These are phyloP conservation scores for Cyberlindnera japonica DNA, from an alignment of 805 yeast genomes.

Conservation along the genomic window DNA sequence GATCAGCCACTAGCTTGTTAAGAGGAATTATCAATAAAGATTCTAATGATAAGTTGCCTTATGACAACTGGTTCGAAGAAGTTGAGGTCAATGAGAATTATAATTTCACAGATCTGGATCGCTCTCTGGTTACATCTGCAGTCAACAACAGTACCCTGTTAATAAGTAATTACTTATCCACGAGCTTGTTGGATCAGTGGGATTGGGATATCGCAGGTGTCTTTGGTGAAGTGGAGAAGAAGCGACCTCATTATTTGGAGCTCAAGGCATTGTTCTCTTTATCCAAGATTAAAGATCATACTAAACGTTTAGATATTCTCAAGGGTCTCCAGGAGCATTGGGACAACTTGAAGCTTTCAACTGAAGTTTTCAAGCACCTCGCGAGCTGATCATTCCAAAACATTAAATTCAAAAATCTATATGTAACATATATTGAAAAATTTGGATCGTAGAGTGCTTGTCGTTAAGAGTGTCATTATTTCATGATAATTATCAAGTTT, in stretches of 20 bases:
- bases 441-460: too few species aligned
- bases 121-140: conserved; percentile 30
- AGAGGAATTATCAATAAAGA: conserved; percentile 11
- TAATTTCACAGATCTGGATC: conserved; percentile 36
- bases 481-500: not conserved
- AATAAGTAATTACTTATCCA: conserved; percentile 10
- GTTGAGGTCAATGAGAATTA: conserved; percentile 51
- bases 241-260: conserved; percentile 6
- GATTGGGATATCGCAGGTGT: conserved; percentile 18
- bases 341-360: conserved; percentile 12
- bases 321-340: conserved; percentile 8
- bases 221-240: conserved; percentile 6
- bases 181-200: conserved; percentile 17
- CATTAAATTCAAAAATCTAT: too few species aligned
- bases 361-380: conserved; percentile 1
- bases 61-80: conserved; percentile 43
- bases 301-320: conserved; percentile 2
- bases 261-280: conserved; percentile 7
- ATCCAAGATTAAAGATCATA: conserved; percentile 5
- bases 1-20: conserved; percentile 7
- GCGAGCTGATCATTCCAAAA: too few species aligned
- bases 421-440: too few species aligned
- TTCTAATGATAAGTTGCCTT: conserved; percentile 19
- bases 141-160: conserved; percentile 24
- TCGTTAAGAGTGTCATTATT: not conserved